Conservation (phyloP, 306 rosid species). For the Acacia melanoxylon region DNA sequence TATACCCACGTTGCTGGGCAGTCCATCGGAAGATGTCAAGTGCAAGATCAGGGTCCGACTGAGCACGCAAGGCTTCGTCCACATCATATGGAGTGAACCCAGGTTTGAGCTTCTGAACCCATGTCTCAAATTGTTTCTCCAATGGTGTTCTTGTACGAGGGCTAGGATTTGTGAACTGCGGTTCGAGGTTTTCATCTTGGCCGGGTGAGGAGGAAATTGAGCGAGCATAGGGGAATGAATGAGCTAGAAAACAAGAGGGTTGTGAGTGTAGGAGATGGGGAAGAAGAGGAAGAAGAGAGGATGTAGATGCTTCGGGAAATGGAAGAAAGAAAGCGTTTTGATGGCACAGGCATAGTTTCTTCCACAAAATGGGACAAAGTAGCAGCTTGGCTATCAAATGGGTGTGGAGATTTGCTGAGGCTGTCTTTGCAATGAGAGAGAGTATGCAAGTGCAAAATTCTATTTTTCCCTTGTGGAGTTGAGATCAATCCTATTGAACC, state of each 20-base stretch:
- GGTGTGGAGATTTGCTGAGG: neutral
- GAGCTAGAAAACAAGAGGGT: neutral
- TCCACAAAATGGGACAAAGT: neutral
- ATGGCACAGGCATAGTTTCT: constrained; percentile 22
- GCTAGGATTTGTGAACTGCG: constrained; percentile 15
- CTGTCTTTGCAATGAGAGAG: too few species aligned
- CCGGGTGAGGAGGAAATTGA: constrained; percentile 26
- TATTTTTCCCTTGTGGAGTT: too few species aligned
- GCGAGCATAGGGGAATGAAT: constrained; percentile 11
- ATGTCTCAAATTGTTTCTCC: constrained; percentile 76
- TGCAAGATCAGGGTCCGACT: constrained; percentile 85
- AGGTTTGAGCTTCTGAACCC: constrained; percentile 83
- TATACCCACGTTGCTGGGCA: constrained; percentile 78
- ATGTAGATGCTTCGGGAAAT: constrained; percentile 21
- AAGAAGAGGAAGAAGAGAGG: constrained; percentile 23
- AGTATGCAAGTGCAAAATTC: too few species aligned
- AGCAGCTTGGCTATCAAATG: neutral
- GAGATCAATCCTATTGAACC: too few species aligned
- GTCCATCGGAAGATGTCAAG: constrained; percentile 97
- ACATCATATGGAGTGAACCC: constrained; percentile 76
- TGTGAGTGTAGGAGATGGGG: neutral
- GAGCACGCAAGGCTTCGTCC: constrained; percentile 59
- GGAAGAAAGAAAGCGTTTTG: constrained; percentile 37
- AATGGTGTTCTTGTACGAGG: constrained; percentile 65
- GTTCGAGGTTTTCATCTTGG: constrained; percentile 11